Percentiles rank a stretch among this genome's conserved stretches.
Evolutionary conservation across 2,329 filamentous ascomycete genomes (phyloP).

Genomic region (Hymenoscyphus albidus): DNA sequence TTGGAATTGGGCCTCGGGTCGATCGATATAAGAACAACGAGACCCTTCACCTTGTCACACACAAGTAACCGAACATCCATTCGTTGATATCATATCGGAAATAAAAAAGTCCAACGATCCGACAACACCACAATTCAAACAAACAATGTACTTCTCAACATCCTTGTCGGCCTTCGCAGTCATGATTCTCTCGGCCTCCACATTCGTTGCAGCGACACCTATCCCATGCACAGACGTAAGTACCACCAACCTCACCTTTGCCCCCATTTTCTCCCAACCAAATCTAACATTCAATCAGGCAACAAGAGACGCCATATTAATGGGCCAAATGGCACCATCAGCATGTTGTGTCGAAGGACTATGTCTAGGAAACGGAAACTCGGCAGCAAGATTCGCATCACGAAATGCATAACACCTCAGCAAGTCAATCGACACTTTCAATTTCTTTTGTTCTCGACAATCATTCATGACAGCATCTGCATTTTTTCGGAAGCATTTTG

Average conservation of each 20-base stretch:
- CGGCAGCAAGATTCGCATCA: constrained; percentile 16
- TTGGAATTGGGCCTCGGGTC: background rate
- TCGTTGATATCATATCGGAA: background rate
- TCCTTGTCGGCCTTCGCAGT: constrained; percentile 16
- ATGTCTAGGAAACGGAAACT: constrained; percentile 27
- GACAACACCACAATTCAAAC: background rate
- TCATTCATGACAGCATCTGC: background rate
- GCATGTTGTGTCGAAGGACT: constrained; percentile 31
- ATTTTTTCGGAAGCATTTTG: background rate
- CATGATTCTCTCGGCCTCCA: constrained; percentile 16
- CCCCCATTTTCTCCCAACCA: background rate
- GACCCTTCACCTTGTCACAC: background rate
- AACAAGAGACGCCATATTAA: constrained; percentile 27
- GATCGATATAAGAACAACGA: background rate
- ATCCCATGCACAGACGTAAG: constrained; percentile 29
- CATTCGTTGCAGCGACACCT: constrained; percentile 21
- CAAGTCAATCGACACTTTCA: background rate
- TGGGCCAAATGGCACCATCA: constrained; percentile 24
- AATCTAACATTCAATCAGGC: constrained; percentile 10
- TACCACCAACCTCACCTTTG: background rate
- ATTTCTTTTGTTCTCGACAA: background rate
- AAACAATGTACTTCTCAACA: constrained; percentile 22
- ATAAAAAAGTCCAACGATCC: background rate
- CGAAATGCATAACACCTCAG: background rate
- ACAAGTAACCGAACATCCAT: background rate